These are phyloP conservation scores for Globisporangium solare DNA, from an alignment of 352 stramenopile genomes.

Conservation along the genomic window DNA sequence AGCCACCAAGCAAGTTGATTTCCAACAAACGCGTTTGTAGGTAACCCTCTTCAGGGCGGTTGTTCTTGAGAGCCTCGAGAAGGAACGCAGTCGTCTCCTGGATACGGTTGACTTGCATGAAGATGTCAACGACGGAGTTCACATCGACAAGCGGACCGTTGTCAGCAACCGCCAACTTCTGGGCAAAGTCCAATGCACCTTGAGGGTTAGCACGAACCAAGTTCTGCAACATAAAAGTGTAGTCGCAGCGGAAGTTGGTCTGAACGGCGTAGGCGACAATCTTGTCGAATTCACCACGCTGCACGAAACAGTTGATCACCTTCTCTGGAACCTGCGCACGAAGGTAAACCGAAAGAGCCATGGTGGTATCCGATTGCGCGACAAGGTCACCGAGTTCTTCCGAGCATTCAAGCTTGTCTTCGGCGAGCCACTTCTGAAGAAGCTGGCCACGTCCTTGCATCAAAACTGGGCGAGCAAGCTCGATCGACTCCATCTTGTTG, in stretches of 20 bases:
- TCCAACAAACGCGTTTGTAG: constrained; percentile 99
- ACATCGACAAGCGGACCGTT: constrained; percentile 96
- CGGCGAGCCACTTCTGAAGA: constrained; percentile 99
- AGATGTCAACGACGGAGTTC: constrained; percentile 98
- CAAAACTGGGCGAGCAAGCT: constrained; percentile 97
- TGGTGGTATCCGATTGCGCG: constrained; percentile 93
- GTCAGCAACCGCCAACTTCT: constrained; percentile 95
- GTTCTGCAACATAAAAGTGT: constrained; percentile 99
- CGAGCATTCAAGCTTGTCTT: constrained; percentile 98
- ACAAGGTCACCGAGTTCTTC: constrained; percentile 98
- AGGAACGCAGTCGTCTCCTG: constrained; percentile 99
- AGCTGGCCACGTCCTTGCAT: constrained; percentile 96
- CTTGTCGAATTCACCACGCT: constrained; percentile 99
- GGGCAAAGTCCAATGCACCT: constrained; percentile 96
- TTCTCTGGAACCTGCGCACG: constrained; percentile 97
- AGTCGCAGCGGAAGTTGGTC: constrained; percentile 99
- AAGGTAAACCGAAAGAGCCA: constrained; percentile 98
- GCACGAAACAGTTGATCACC: constrained; percentile 99
- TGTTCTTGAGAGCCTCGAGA: constrained; percentile 98
- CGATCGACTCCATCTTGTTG: constrained; percentile 99
- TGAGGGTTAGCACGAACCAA: constrained; percentile 98
- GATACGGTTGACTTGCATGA: constrained; percentile 98
- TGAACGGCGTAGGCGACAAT: constrained; percentile 94
- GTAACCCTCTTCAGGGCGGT: constrained; percentile 98
- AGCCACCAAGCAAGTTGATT: constrained; percentile 99